Evolutionary conservation across 306 rosid species (phyloP).

Genomic region (Hippophae gyantsensis): DNA sequence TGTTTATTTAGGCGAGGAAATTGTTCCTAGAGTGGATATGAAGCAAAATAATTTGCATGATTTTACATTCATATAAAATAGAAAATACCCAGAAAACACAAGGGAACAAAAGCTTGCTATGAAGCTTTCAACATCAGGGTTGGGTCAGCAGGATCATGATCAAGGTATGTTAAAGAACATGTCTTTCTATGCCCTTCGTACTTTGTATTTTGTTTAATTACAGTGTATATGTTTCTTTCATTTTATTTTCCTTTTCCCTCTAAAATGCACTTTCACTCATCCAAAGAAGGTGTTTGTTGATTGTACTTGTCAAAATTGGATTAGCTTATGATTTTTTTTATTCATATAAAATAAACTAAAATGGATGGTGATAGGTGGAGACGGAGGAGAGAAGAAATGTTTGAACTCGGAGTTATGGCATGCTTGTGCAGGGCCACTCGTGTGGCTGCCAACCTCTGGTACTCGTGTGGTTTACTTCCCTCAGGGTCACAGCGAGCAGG

Average conservation of each 20-base stretch:
- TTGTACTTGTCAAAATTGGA: not conserved
- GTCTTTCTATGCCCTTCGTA: constrained; percentile 13
- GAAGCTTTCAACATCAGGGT: constrained; percentile 85
- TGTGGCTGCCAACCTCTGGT: constrained; percentile 64
- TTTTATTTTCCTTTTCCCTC: not conserved
- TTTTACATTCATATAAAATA: not conserved
- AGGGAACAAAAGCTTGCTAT: constrained; percentile 40
- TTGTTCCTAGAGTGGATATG: not conserved
- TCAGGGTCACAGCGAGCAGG: constrained; percentile 95
- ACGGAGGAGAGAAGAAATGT: constrained; percentile 66
- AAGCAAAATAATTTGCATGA: constrained; percentile 6
- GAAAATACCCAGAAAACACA: not conserved
- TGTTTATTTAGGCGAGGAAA: not conserved
- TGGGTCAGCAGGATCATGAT: constrained; percentile 70
- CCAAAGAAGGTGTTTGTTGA: not conserved
- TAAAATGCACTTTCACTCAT: not conserved
- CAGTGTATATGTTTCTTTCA: constrained; percentile 13
- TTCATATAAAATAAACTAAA: not conserved
- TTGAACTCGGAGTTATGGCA: constrained; percentile 96
- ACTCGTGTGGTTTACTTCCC: constrained; percentile 84
- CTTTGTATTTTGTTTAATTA: constrained; percentile 1
- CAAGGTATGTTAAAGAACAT: constrained; percentile 40
- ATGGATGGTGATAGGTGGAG: constrained; percentile 5
- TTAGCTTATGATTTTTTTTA: not conserved
- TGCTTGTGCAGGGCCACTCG: constrained; percentile 90